Conservation (phyloP, 441 rosid species). For the Monsonia emarginata region DNA sequence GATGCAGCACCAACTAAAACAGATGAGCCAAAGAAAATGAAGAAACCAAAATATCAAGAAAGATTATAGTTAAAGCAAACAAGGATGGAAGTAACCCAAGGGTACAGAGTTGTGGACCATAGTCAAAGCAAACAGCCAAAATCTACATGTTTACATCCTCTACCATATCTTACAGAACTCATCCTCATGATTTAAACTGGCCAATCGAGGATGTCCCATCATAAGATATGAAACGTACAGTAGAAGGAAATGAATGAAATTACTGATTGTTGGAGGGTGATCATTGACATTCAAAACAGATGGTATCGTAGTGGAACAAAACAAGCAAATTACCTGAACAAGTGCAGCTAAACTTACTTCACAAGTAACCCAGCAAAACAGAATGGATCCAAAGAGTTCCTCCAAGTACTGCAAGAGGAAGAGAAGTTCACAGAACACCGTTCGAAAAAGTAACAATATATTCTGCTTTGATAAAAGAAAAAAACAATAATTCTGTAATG, state of each 20-base stretch:
- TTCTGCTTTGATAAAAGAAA: too few species aligned
- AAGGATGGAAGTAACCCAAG: neutral
- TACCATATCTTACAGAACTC: neutral
- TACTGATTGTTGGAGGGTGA: neutral
- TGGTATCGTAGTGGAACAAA: conserved; percentile 1
- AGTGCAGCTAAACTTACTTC: conserved; percentile 84
- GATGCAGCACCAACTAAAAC: neutral
- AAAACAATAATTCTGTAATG: conserved; percentile 2
- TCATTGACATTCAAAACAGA: neutral
- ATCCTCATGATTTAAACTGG: neutral
- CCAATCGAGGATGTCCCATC: neutral
- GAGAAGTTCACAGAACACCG: conserved; percentile 4
- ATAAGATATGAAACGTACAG: conserved; percentile 2
- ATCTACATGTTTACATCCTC: neutral
- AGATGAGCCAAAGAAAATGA: neutral
- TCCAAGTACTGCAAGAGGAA: conserved; percentile 74
- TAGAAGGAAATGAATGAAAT: neutral
- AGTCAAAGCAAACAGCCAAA: neutral
- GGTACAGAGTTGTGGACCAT: neutral
- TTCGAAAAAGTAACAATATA: too few species aligned
- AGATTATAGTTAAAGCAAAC: too few species aligned
- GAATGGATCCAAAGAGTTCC: conserved; percentile 72
- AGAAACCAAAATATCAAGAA: neutral
- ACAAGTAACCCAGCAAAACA: conserved; percentile 81
- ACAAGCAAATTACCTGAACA: conserved; percentile 56